phyloP scores from a whole-genome alignment of 495 filamentous ascomycete genomes.

The Penicillium taxi region DNA sequence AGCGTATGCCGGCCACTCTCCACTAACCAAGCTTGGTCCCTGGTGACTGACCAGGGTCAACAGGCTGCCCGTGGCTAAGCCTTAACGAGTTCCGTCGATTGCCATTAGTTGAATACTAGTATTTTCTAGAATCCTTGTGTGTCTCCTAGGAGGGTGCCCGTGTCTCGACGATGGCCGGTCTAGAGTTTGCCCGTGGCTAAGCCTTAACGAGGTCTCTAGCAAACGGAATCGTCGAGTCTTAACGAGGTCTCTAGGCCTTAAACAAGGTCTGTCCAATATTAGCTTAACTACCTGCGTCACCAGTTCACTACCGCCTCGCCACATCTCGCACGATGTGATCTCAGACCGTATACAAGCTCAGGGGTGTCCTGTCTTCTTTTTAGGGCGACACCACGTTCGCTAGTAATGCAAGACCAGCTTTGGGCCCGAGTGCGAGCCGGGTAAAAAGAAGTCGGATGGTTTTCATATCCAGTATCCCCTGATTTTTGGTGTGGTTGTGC shows the following conservation, averaged over 20 bases:
- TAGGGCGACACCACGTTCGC: conserved; percentile 13
- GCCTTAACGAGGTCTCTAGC: conserved; percentile 12
- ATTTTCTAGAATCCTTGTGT: conserved; percentile 8
- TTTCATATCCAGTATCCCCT: conserved; percentile 6
- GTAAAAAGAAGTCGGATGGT: conserved; percentile 10
- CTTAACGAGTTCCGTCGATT: conserved; percentile 9
- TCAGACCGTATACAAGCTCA: conserved; percentile 15
- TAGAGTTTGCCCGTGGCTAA: conserved; percentile 8
- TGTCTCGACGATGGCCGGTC: conserved; percentile 10
- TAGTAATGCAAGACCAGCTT: conserved; percentile 12
- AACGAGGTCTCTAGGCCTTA: conserved; percentile 13
- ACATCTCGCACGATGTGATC: conserved; percentile 16
- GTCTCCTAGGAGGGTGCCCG: conserved; percentile 10
- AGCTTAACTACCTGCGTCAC: conserved; percentile 12
- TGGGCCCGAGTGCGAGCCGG: conserved; percentile 11
- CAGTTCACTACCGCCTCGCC: conserved; percentile 12
- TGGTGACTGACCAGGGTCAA: conserved; percentile 6
- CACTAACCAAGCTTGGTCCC: conserved; percentile 15
- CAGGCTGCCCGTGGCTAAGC: conserved; percentile 8
- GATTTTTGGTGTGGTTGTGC: conserved; percentile 9
- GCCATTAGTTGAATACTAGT: conserved; percentile 10
- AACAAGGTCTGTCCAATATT: conserved; percentile 13
- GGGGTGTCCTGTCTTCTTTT: conserved; percentile 14
- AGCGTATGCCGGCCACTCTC: conserved; percentile 9
- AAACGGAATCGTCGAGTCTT: conserved; percentile 6